A percentile compares a stretch with the other conserved stretches of the same genome.
Conservation (phyloP, 805 yeast genomes). For the Tetrapisispora namnaoensis region DNA sequence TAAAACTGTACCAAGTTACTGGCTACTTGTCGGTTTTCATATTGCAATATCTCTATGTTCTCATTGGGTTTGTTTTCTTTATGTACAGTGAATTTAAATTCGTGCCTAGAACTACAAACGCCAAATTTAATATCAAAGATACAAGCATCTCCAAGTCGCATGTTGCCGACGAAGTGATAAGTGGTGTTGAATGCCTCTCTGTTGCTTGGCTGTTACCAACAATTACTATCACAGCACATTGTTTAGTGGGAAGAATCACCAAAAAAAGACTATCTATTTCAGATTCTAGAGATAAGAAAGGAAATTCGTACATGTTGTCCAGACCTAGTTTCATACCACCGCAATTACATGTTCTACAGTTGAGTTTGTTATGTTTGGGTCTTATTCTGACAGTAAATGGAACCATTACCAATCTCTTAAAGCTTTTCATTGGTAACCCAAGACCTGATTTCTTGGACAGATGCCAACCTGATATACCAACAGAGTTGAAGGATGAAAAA, state of each 20-base stretch:
- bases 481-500: not conserved
- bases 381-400: constrained; percentile 18
- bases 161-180: constrained; percentile 15
- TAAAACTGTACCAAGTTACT: not conserved
- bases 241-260: constrained; percentile 8
- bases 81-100: constrained; percentile 9
- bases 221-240: constrained; percentile 10
- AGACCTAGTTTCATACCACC: constrained; percentile 15
- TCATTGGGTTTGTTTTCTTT: constrained; percentile 9
- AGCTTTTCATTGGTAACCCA: constrained; percentile 19
- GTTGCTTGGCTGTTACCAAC: constrained; percentile 10
- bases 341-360: constrained; percentile 17
- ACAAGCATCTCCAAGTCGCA: constrained; percentile 13
- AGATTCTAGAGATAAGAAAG: not conserved
- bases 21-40: constrained; percentile 7
- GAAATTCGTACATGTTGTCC: constrained; percentile 5
- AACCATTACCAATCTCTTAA: constrained; percentile 20
- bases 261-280: constrained; percentile 1
- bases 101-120: constrained; percentile 10
- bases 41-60: constrained; percentile 8
- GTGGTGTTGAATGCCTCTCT: constrained; percentile 14
- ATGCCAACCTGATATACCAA: constrained; percentile 15
- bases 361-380: constrained; percentile 14
- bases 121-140: constrained; percentile 10
- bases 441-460: constrained; percentile 26